Base-by-base conservation (phyloP, 805 yeast genomes). In the Nematodospora valgi region DNA sequence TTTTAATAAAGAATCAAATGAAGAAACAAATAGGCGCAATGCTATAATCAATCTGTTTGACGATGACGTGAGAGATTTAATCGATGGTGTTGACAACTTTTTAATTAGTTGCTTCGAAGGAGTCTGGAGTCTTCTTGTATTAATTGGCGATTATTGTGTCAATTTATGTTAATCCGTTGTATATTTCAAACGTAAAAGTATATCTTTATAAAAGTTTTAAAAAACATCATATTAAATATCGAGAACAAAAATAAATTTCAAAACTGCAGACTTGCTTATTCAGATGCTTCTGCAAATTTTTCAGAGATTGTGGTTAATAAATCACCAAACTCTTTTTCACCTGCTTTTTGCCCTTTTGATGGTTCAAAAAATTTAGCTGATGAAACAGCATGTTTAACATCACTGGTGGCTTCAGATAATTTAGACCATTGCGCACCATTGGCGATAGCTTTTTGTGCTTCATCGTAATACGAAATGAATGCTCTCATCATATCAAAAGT, bases 401-500 rank as follows among this genome's bases (percentile, higher is more conserved):
- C 97, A 40, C 85, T 54, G 37, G 98, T 93, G 40, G 87, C 75
- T 56, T 89, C 97, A 29, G 93, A 56, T 48, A 93, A 76, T 72
- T 87, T 93, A 46, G 85, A 77, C 99, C 99, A 93, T 61, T 76
- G 79, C 22, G 95, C 91, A 56, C 98, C 98, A 51, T 83, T 80
- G 25, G 96, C 74, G 43, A 91, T 84, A 11, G 98, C 95, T 70
- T 88, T 89, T 70, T 91, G 98, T 21, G 99, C 97, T 71, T 93
- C 98, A 50, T 91, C 97, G 56, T 86, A 80, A 67, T 93, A 93
- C 23, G 88, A 66, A 40, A 89, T 79, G 54, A 93, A 93, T 8
- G 89, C 82, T 64, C 85, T 88, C 98, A 93, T 89, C 98, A 93
- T 93, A 61, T 86, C 93, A 51, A 78, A 83, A 30, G 99, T 93